Evolutionary conservation across 805 yeast species (phyloP).

Genomic region (Candida verbasci): DNA sequence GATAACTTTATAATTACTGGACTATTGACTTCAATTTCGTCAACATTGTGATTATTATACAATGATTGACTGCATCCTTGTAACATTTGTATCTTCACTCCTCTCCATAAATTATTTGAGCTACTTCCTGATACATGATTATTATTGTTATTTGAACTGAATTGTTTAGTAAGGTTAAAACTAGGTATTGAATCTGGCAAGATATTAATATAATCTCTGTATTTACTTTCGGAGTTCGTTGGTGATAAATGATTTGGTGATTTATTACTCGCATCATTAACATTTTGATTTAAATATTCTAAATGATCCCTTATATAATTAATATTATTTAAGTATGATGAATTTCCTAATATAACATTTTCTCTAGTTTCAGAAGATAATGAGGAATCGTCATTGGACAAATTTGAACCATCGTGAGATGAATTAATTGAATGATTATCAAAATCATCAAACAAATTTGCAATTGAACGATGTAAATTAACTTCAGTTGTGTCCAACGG

Average conservation of each 20-base stretch:
- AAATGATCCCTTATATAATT: constrained; percentile 19
- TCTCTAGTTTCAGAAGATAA: constrained; percentile 4
- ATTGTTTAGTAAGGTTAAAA: constrained; percentile 16
- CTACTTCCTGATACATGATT: not conserved
- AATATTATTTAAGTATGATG: constrained; percentile 18
- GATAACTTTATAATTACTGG: constrained; percentile 20
- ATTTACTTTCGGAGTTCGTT: constrained; percentile 5
- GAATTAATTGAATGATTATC: constrained; percentile 4
- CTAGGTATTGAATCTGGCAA: constrained; percentile 18
- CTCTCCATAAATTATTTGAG: not conserved
- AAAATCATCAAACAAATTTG: constrained; percentile 7
- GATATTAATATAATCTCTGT: constrained; percentile 11
- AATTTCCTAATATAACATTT: constrained; percentile 10
- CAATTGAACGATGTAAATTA: constrained; percentile 4
- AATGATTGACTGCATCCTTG: constrained; percentile 6
- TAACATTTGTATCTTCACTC: constrained; percentile 13
- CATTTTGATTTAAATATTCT: constrained; percentile 12
- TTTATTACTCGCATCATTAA: not conserved
- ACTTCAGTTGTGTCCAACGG: constrained; percentile 1
- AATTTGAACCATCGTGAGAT: constrained; percentile 1
- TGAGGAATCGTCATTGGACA: not conserved
- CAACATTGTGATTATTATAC: not conserved
- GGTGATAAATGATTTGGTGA: constrained; percentile 4
- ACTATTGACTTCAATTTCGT: not conserved
- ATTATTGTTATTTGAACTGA: constrained; percentile 16